phyloP scores from a whole-genome alignment of 2,329 filamentous ascomycete species.

The Balansia obtecta region DNA sequence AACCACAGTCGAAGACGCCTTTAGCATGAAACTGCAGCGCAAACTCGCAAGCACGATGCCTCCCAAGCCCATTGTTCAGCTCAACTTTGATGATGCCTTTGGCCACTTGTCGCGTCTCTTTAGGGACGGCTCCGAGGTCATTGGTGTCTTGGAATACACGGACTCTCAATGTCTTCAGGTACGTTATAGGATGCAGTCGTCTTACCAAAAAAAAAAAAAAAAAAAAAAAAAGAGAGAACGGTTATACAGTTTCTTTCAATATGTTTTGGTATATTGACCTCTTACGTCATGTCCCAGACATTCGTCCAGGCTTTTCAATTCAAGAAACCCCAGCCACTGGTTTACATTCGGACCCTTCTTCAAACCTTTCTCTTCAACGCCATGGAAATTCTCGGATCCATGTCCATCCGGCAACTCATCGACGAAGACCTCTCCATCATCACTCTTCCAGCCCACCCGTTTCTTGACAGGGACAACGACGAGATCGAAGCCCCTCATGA shows the following conservation, averaged over 20 bases:
- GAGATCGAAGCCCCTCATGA: constrained; percentile 63
- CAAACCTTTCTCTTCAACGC: constrained; percentile 65
- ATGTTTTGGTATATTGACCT: background rate
- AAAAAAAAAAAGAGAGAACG: background rate
- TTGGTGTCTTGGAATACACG: constrained; percentile 53
- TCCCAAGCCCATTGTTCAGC: constrained; percentile 74
- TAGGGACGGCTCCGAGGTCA: constrained; percentile 56
- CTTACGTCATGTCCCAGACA: constrained; percentile 32
- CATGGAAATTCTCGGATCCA: constrained; percentile 53
- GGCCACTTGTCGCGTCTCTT: constrained; percentile 58
- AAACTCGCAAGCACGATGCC: constrained; percentile 87
- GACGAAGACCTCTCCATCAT: constrained; percentile 71
- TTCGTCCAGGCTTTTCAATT: constrained; percentile 65
- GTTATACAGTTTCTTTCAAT: background rate
- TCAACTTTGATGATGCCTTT: constrained; percentile 61
- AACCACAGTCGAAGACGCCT: constrained; percentile 59
- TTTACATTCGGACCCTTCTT: constrained; percentile 71
- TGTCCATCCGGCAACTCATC: constrained; percentile 62
- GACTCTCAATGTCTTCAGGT: constrained; percentile 61
- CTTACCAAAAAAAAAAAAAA: background rate
- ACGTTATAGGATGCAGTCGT: constrained; percentile 15
- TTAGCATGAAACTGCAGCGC: constrained; percentile 84
- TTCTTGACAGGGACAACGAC: constrained; percentile 65
- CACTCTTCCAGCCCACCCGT: constrained; percentile 56
- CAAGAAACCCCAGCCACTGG: constrained; percentile 68